Conservation (phyloP, 768 basidiomycete genomes). For the Pleurotus eryngii region DNA sequence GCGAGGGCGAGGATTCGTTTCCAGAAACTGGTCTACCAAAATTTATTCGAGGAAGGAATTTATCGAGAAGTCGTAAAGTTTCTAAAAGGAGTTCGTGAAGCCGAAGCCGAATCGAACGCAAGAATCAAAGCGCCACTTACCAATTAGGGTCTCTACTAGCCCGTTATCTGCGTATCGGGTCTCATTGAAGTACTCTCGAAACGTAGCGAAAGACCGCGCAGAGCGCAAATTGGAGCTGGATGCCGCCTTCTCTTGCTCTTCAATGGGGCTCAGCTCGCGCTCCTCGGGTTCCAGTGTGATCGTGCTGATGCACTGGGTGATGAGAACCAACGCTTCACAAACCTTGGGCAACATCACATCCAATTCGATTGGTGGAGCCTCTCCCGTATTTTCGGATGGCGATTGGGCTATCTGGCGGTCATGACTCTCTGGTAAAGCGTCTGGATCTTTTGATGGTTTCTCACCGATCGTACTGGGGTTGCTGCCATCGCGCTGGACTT, state of each 20-base stretch:
- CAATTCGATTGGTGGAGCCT: slow-evolving; percentile 37
- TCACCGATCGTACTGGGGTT: not conserved
- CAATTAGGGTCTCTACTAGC: slow-evolving; percentile 55
- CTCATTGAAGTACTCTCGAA: slow-evolving; percentile 39
- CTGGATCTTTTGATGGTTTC: not conserved
- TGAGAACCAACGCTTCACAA: slow-evolving; percentile 77
- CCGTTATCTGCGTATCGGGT: slow-evolving; percentile 31
- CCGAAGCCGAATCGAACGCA: slow-evolving; percentile 10
- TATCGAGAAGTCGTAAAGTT: slow-evolving; percentile 68
- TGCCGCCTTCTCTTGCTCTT: slow-evolving; percentile 14
- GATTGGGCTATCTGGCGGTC: not conserved
- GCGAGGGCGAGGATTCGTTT: slow-evolving; percentile 6
- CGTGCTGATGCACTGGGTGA: slow-evolving; percentile 71
- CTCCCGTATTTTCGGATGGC: not conserved
- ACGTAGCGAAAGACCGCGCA: slow-evolving; percentile 5
- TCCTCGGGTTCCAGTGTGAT: slow-evolving; percentile 54
- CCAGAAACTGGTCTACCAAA: slow-evolving; percentile 59
- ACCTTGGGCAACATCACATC: slow-evolving; percentile 75
- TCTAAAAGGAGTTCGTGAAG: slow-evolving; percentile 38
- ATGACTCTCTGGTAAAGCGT: not conserved
- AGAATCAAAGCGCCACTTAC: slow-evolving; percentile 33
- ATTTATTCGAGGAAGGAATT: slow-evolving; percentile 82
- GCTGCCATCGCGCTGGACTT: slow-evolving; percentile 6
- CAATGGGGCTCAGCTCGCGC: slow-evolving; percentile 16
- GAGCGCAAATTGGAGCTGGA: slow-evolving; percentile 1